These are phyloP conservation scores for Plasmodium knowlesi DNA, from an alignment of 169 alveolate genomes.

Conservation along the genomic window DNA sequence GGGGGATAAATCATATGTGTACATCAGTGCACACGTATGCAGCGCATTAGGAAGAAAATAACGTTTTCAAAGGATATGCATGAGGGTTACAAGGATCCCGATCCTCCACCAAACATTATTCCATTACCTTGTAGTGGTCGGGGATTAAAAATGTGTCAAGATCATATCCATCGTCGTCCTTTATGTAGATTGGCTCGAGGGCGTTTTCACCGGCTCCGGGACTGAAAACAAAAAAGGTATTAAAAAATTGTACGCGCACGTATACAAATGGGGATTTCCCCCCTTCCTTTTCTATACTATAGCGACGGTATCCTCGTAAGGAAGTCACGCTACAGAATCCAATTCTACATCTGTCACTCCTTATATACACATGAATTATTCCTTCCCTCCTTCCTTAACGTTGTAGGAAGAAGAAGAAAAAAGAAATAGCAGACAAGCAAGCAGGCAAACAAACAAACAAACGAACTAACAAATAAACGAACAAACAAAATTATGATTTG, in stretches of 20 bases:
- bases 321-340: not conserved
- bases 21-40: not conserved
- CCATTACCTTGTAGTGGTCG: slow-evolving; percentile 44
- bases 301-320: not conserved
- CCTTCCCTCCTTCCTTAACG: not conserved
- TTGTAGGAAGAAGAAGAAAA: not conserved
- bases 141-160: slow-evolving; percentile 49
- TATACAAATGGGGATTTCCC: not conserved
- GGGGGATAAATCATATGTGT: not conserved
- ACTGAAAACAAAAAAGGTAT: not conserved
- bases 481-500: not conserved
- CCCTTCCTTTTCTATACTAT: not conserved
- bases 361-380: not conserved
- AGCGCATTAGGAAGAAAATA: not conserved
- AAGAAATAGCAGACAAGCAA: too few species aligned
- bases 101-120: not conserved
- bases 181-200: slow-evolving; percentile 39
- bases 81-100: not conserved
- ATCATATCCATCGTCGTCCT: slow-evolving; percentile 71
- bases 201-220: slow-evolving; percentile 73
- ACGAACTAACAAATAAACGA: not conserved
- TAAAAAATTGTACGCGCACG: not conserved
- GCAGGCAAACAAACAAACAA: not conserved
- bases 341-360: not conserved
- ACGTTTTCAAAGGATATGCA: not conserved